Percentiles rank a stretch among this genome's conserved stretches.
phyloP scores from a whole-genome alignment of 768 basidiomycete genomes.

The Russula abietina region DNA sequence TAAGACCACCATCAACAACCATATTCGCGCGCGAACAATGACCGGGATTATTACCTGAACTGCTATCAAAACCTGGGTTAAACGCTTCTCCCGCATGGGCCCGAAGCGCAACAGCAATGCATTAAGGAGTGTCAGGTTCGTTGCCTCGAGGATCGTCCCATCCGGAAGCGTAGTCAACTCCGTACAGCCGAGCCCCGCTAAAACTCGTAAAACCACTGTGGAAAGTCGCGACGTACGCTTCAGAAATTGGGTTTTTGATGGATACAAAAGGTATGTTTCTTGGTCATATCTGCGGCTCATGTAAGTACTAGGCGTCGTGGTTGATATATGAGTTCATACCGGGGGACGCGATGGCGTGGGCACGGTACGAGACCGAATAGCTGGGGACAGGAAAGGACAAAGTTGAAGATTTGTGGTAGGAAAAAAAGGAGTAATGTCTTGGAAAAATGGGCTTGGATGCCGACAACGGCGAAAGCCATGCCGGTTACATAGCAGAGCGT shows the following conservation, averaged over 20 bases:
- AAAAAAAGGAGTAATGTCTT: constrained; percentile 97
- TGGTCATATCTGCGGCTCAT: constrained; percentile 55
- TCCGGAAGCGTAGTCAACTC: constrained; percentile 50
- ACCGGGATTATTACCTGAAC: constrained; percentile 53
- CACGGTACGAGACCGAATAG: constrained; percentile 91
- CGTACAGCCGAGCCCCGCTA: constrained; percentile 62
- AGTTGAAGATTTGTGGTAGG: constrained; percentile 97
- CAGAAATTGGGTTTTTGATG: constrained; percentile 61
- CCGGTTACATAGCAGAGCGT: constrained; percentile 97
- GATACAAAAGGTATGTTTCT: constrained; percentile 68
- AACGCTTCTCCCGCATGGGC: constrained; percentile 75
- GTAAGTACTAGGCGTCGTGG: neutral
- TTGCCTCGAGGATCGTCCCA: constrained; percentile 59
- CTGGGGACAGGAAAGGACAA: constrained; percentile 89
- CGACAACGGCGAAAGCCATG: constrained; percentile 98
- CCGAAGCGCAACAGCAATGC: constrained; percentile 74
- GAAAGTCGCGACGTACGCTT: constrained; percentile 52
- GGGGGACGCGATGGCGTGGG: constrained; percentile 89
- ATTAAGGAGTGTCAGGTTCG: constrained; percentile 91
- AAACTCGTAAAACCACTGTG: constrained; percentile 47
- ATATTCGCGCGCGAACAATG: neutral
- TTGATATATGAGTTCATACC: constrained; percentile 40
- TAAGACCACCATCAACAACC: constrained; percentile 28
- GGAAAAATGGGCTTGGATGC: constrained; percentile 94
- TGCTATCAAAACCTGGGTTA: constrained; percentile 67